Evolutionary conservation across 2,329 filamentous ascomycete species (phyloP).

Genomic region (Zymoseptoria brevis): DNA sequence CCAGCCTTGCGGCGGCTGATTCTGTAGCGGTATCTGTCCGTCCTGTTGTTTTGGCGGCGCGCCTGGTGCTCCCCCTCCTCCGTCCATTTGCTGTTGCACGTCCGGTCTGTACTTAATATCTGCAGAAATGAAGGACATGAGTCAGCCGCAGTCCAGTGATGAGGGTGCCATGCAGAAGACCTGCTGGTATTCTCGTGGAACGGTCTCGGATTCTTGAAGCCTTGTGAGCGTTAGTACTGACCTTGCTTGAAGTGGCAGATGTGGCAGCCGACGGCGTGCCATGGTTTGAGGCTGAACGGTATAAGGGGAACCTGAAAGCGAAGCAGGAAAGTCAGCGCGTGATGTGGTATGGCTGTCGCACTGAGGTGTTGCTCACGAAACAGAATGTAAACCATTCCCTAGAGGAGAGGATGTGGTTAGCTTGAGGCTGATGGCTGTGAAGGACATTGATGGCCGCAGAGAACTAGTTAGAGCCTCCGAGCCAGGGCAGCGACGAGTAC

Average conservation of each 20-base stretch:
- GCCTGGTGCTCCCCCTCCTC: slow-evolving; percentile 10
- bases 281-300: slow-evolving; percentile 54
- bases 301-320: slow-evolving; percentile 52
- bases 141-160: too few species aligned
- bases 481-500: not conserved
- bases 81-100: slow-evolving; percentile 30
- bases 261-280: slow-evolving; percentile 58
- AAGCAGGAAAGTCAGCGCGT: not conserved
- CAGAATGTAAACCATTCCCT: slow-evolving; percentile 60
- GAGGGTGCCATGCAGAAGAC: too few species aligned
- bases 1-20: slow-evolving; percentile 23
- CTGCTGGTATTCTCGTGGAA: too few species aligned
- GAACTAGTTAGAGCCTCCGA: not conserved
- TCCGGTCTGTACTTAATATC: slow-evolving; percentile 38
- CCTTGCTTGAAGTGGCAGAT: slow-evolving; percentile 68
- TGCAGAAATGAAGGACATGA: too few species aligned
- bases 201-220: too few species aligned
- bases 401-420: not conserved
- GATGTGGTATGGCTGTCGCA: too few species aligned
- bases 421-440: not conserved
- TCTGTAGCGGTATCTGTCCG: slow-evolving; percentile 28
- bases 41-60: slow-evolving; percentile 1
- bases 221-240: too few species aligned
- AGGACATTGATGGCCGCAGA: slow-evolving; percentile 8
- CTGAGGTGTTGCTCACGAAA: slow-evolving; percentile 5